Conservation (phyloP, 768 basidiomycete genomes). For the Pulveroboletus frians region DNA sequence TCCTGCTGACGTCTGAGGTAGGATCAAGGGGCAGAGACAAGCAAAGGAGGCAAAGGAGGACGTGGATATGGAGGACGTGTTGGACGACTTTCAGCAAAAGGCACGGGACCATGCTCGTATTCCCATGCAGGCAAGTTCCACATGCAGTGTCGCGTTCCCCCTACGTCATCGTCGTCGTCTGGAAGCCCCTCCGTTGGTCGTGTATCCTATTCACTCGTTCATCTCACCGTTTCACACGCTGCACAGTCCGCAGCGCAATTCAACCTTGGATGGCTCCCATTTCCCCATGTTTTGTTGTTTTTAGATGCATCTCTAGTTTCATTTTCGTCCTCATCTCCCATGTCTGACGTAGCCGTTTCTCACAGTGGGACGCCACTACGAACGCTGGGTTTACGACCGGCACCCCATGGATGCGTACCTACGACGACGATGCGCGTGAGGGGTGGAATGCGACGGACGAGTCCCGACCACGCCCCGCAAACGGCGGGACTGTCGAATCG, state of each 20-base stretch:
- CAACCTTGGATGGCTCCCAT: neutral
- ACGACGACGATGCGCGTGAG: conserved; percentile 52
- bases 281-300: neutral
- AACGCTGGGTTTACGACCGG: conserved; percentile 65
- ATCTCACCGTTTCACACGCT: too few relatives aligned
- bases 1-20: conserved; percentile 10
- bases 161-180: neutral
- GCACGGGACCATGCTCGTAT: conserved; percentile 68
- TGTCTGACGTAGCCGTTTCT: neutral
- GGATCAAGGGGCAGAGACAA: conserved; percentile 37
- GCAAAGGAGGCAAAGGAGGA: conserved; percentile 31
- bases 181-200: neutral
- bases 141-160: neutral
- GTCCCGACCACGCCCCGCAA: neutral
- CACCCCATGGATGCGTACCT: conserved; percentile 70
- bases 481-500: conserved; percentile 18
- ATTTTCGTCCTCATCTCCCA: neutral
- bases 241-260: too few relatives aligned
- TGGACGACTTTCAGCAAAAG: conserved; percentile 53
- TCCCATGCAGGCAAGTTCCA: conserved; percentile 56
- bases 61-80: conserved; percentile 57
- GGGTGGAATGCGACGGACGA: conserved; percentile 45
- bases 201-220: too few relatives aligned
- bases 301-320: neutral
- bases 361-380: conserved; percentile 49